Evolutionary conservation across 106 monocot genomes (phyloP).

Genomic region (Acorus calamus): DNA sequence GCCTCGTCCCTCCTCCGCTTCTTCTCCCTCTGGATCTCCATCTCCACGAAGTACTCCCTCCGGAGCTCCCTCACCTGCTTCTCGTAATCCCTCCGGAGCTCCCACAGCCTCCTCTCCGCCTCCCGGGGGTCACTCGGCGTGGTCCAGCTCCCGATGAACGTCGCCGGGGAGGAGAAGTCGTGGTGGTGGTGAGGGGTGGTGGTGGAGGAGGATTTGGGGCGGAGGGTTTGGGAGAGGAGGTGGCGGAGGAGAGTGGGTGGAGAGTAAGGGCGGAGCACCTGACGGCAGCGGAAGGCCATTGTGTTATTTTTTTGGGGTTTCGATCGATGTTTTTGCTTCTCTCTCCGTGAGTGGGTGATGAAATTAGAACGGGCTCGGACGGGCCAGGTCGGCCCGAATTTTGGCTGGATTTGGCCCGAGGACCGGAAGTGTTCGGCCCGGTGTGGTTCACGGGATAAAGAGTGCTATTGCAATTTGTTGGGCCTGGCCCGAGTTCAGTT

Average conservation of each 20-base stretch:
- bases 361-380: too few relatives aligned
- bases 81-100: conserved; percentile 54
- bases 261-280: not conserved
- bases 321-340: too few relatives aligned
- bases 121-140: conserved; percentile 40
- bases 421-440: too few relatives aligned
- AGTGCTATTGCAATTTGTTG: too few relatives aligned
- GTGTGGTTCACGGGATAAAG: too few relatives aligned
- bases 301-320: too few relatives aligned
- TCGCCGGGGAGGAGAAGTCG: conserved; percentile 43
- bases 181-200: conserved; percentile 24
- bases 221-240: conserved; percentile 1
- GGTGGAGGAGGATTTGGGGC: not conserved
- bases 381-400: too few relatives aligned
- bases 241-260: not conserved
- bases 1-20: conserved; percentile 61
- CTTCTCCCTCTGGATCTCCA: conserved; percentile 56
- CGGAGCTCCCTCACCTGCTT: conserved; percentile 62
- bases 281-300: too few relatives aligned
- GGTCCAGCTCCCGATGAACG: conserved; percentile 69
- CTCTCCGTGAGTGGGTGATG: too few relatives aligned
- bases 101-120: conserved; percentile 48
- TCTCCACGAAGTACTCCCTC: conserved; percentile 61
- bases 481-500: too few relatives aligned
- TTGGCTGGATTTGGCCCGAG: too few relatives aligned